These are phyloP conservation scores for Pachyrhizus erosus DNA, from an alignment of 306 rosid species.

Conservation along the genomic window DNA sequence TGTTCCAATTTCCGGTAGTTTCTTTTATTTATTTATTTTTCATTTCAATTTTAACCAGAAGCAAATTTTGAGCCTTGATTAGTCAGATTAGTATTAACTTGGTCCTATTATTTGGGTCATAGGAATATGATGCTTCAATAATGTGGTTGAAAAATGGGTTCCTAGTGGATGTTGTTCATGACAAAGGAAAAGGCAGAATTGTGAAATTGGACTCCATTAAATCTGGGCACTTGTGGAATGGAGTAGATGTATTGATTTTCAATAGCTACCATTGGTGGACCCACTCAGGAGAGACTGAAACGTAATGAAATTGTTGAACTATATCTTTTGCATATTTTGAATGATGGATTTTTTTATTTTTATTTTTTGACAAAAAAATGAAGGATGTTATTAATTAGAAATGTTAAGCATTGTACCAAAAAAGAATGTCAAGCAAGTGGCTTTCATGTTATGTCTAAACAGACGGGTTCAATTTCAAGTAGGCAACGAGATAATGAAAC, in stretches of 20 bases:
- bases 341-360: too few relatives aligned
- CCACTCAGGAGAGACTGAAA: conserved; percentile 48
- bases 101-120: background rate
- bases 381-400: background rate
- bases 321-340: background rate
- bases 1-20: conserved; percentile 57
- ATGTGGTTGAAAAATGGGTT: conserved; percentile 73
- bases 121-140: conserved; percentile 64
- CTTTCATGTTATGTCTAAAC: conserved; percentile 32
- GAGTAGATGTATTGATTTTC: conserved; percentile 68
- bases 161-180: conserved; percentile 62
- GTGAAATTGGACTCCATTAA: conserved; percentile 66
- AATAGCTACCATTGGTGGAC: conserved; percentile 86
- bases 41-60: background rate
- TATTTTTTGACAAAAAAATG: too few relatives aligned
- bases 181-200: conserved; percentile 55
- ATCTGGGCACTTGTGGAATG: conserved; percentile 57
- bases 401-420: too few relatives aligned
- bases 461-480: conserved; percentile 71
- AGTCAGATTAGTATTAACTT: background rate
- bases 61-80: background rate
- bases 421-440: background rate
- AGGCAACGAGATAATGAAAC: conserved; percentile 50
- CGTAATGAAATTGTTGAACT: conserved; percentile 43
- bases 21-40: too few relatives aligned